Evolutionary conservation across 1,284 basidiomycete species (phyloP).

Genomic region (Fomes fomentarius): DNA sequence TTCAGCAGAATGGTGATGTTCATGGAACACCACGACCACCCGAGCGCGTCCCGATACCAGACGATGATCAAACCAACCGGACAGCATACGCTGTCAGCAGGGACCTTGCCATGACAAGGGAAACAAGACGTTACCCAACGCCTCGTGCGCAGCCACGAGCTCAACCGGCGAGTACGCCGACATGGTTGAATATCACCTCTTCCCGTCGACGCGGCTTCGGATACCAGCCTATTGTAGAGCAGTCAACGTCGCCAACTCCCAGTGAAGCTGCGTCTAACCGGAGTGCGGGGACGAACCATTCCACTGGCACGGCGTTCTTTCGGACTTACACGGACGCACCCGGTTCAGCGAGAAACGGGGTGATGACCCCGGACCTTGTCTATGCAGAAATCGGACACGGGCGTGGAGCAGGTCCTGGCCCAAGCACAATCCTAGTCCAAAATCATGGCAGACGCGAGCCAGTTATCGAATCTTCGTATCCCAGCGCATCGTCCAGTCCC

Average conservation of each 20-base stretch:
- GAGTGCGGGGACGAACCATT: slow-evolving; percentile 55
- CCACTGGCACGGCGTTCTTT: slow-evolving; percentile 63
- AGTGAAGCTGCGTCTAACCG: slow-evolving; percentile 60
- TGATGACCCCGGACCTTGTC: slow-evolving; percentile 71
- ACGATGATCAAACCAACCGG: slow-evolving; percentile 6
- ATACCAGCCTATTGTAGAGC: slow-evolving; percentile 64
- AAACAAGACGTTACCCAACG: slow-evolving; percentile 25
- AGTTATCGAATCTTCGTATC: slow-evolving; percentile 20
- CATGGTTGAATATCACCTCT: slow-evolving; percentile 27
- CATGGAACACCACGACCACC: slow-evolving; percentile 14
- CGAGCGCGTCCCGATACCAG: slow-evolving; percentile 8
- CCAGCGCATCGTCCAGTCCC: slow-evolving; percentile 18
- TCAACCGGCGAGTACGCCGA: slow-evolving; percentile 11
- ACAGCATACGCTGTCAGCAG: slow-evolving; percentile 4
- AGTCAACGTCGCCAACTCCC: slow-evolving; percentile 57
- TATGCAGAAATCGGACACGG: slow-evolving; percentile 80
- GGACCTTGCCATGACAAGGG: slow-evolving; percentile 28
- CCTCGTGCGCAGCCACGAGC: slow-evolving; percentile 23
- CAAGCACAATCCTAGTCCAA: slow-evolving; percentile 27
- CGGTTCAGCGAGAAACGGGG: slow-evolving; percentile 50
- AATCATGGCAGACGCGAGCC: slow-evolving; percentile 20
- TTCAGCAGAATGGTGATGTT: slow-evolving; percentile 23
- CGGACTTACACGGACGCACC: slow-evolving; percentile 55
- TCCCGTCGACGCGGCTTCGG: slow-evolving; percentile 46
- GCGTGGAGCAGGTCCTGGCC: slow-evolving; percentile 46